phyloP scores from a whole-genome alignment of 306 rosid genomes.

The Begonia peltatifolia region DNA sequence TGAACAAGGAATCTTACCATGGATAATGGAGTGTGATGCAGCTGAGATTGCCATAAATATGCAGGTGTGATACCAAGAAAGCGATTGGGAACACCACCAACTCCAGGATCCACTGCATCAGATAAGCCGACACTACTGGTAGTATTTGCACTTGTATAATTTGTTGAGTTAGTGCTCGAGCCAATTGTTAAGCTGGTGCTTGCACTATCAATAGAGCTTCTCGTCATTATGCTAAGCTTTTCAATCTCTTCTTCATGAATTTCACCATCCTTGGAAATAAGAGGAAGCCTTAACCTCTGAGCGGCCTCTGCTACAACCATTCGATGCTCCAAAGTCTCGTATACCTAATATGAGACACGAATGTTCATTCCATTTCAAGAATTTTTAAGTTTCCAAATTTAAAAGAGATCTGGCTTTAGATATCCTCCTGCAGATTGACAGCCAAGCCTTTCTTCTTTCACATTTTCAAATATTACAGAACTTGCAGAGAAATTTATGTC shows the following conservation, averaged over 20 bases:
- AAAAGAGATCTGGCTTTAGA: too few relatives aligned
- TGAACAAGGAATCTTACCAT: conserved; percentile 29
- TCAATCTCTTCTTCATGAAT: conserved; percentile 76
- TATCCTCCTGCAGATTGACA: too few relatives aligned
- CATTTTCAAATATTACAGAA: too few relatives aligned
- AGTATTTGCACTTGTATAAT: conserved; percentile 45
- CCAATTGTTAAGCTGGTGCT: conserved; percentile 32
- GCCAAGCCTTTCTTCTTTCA: too few relatives aligned
- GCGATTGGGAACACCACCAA: conserved; percentile 76
- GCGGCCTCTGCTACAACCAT: conserved; percentile 86
- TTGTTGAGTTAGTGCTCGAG: conserved; percentile 52
- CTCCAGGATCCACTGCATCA: conserved; percentile 48
- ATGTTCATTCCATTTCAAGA: conserved; percentile 6
- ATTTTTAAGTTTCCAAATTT: too few relatives aligned
- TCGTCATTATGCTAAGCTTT: conserved; percentile 52
- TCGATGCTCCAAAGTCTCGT: conserved; percentile 76
- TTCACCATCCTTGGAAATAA: conserved; percentile 84
- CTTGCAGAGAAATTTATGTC: too few relatives aligned
- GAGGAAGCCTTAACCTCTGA: conserved; percentile 83
- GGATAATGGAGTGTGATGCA: conserved; percentile 44
- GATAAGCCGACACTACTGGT: conserved; percentile 28
- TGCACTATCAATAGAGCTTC: conserved; percentile 60
- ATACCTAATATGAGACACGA: conserved; percentile 36
- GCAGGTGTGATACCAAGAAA: conserved; percentile 85
- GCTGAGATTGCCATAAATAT: conserved; percentile 82